These are phyloP conservation scores for Trypanosoma lewisi DNA, from an alignment of 208 protist species.

Conservation along the genomic window DNA sequence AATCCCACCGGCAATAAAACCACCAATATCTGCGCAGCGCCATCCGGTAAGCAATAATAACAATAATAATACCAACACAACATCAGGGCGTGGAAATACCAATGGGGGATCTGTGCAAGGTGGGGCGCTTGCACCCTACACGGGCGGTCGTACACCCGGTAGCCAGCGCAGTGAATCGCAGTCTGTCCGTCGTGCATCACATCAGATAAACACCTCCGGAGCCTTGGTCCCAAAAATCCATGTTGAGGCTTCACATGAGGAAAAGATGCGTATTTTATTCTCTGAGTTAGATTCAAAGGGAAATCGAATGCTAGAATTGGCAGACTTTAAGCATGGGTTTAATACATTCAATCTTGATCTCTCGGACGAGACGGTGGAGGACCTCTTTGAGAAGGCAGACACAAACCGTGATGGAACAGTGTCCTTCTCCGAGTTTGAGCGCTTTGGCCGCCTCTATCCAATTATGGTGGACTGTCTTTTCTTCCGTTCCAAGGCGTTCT, in stretches of 20 bases:
- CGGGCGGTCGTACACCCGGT: constrained; percentile 41
- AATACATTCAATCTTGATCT: constrained; percentile 81
- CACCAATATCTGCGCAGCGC: constrained; percentile 35
- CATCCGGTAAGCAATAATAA: constrained; percentile 10
- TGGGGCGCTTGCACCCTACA: constrained; percentile 60
- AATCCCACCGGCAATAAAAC: constrained; percentile 80
- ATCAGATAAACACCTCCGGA: constrained; percentile 29
- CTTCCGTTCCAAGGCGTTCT: constrained; percentile 90
- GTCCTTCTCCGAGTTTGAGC: constrained; percentile 89
- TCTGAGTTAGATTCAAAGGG: constrained; percentile 84
- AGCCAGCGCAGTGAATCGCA: constrained; percentile 26
- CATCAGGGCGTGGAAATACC: constrained; percentile 3
- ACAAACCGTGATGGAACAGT: constrained; percentile 81
- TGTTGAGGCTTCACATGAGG: constrained; percentile 70
- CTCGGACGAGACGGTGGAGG: constrained; percentile 81
- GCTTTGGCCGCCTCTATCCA: constrained; percentile 84
- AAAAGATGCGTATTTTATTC: constrained; percentile 89
- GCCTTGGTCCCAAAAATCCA: constrained; percentile 57
- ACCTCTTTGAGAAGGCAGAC: constrained; percentile 88
- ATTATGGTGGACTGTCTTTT: constrained; percentile 91
- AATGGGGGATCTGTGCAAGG: constrained; percentile 15
- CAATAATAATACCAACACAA: constrained; percentile 21
- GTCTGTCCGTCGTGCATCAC: constrained; percentile 36
- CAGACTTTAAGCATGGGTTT: constrained; percentile 85
- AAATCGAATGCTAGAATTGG: constrained; percentile 71